A percentile compares a stretch with the other conserved stretches of the same genome.
phyloP scores from a whole-genome alignment of 2,329 filamentous ascomycete species.

The Arthroderma sp. region DNA sequence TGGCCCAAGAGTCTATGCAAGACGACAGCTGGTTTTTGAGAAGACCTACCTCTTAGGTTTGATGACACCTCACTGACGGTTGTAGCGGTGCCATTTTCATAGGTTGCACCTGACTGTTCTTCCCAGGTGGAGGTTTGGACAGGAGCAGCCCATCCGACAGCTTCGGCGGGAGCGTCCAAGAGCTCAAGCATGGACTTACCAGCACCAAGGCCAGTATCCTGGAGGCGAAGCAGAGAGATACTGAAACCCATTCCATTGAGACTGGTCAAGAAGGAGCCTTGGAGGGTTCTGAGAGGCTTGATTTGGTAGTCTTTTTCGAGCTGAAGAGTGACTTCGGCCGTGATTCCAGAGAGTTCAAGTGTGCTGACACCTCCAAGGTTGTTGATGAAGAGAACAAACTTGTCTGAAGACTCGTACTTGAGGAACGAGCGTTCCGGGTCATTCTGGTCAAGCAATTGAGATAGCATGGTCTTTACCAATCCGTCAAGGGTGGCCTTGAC shows the following conservation, averaged over 20 bases:
- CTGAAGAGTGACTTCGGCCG: constrained; percentile 51
- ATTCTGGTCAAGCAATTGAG: constrained; percentile 47
- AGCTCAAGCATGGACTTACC: constrained; percentile 49
- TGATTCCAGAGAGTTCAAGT: constrained; percentile 54
- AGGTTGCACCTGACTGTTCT: constrained; percentile 29
- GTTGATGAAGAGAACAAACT: constrained; percentile 54
- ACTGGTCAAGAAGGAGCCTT: constrained; percentile 59
- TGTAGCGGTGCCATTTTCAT: constrained; percentile 24
- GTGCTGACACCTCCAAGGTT: constrained; percentile 57
- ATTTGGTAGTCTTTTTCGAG: constrained; percentile 46
- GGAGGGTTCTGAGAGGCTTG: constrained; percentile 47
- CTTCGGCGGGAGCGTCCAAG: constrained; percentile 54
- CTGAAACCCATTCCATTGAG: constrained; percentile 61
- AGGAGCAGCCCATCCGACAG: constrained; percentile 52
- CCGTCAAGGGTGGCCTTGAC: constrained; percentile 37
- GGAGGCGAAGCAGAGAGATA: constrained; percentile 51
- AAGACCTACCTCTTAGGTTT: constrained; percentile 37
- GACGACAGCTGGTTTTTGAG: background rate
- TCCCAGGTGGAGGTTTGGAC: constrained; percentile 48
- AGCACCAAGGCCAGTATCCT: constrained; percentile 43
- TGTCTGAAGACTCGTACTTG: constrained; percentile 42
- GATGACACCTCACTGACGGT: constrained; percentile 36
- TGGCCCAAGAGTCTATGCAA: constrained; percentile 10
- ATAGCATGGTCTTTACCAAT: constrained; percentile 49
- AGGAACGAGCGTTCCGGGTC: constrained; percentile 54